phyloP scores from a whole-genome alignment of 23 red algal species.

The Pyropia yezoensis region DNA sequence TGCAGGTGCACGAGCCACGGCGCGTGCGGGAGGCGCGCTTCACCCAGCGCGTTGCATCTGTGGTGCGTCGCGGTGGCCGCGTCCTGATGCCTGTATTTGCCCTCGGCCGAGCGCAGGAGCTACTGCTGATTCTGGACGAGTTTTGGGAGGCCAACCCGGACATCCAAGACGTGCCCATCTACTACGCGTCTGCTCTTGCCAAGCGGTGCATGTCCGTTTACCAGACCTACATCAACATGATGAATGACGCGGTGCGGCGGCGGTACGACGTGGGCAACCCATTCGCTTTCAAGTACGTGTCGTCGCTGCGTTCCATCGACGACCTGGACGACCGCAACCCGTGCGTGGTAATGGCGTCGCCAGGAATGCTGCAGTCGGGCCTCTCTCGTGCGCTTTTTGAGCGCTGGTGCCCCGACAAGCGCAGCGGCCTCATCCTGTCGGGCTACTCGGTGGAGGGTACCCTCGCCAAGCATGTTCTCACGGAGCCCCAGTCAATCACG shows the following conservation, averaged over 20 bases:
- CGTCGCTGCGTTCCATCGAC: conserved; percentile 65
- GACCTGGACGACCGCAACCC: conserved; percentile 81
- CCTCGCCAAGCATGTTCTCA: conserved; percentile 88
- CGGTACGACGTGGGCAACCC: conserved; percentile 90
- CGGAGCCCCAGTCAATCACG: conserved; percentile 73
- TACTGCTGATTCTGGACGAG: conserved; percentile 96
- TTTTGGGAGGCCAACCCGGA: conserved; percentile 98
- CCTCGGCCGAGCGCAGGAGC: conserved; percentile 90
- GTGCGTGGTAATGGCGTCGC: conserved; percentile 99
- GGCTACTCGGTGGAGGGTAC: conserved; percentile 98
- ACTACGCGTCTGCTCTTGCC: conserved; percentile 93
- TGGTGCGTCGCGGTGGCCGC: conserved; percentile 88
- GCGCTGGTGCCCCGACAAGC: conserved; percentile 89
- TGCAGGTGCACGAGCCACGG: conserved; percentile 90
- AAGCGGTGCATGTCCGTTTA: conserved; percentile 98
- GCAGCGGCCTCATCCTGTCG: conserved; percentile 77
- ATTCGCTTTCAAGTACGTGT: conserved; percentile 98
- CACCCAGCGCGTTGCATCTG: conserved; percentile 82
- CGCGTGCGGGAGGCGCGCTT: conserved; percentile 87
- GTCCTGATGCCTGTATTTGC: conserved; percentile 94
- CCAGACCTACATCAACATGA: conserved; percentile 99
- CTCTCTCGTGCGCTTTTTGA: conserved; percentile 84
- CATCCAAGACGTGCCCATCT: conserved; percentile 88
- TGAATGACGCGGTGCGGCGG: conserved; percentile 90
- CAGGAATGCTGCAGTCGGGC: conserved; percentile 96